Conservation (phyloP, 2,329 filamentous ascomycete species). For the Lachnellula willkommii region DNA sequence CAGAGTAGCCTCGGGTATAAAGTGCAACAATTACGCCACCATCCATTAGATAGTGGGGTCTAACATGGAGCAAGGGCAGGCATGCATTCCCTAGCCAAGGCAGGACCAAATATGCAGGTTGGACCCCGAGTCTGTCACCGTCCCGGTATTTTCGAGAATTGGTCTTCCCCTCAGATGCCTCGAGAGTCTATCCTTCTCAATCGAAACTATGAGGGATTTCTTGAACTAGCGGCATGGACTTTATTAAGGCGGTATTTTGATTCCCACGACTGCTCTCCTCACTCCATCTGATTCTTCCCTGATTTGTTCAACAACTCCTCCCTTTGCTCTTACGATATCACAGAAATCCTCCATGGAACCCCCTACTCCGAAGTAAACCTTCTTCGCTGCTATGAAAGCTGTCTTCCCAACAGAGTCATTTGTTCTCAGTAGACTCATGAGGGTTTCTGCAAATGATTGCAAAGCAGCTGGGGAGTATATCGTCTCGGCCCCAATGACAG, state of each 20-base stretch:
- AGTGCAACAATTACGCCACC: too few relatives aligned
- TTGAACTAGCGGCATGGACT: too few relatives aligned
- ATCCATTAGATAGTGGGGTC: too few relatives aligned
- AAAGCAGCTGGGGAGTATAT: constrained; percentile 76
- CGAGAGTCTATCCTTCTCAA: too few relatives aligned
- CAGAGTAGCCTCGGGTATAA: too few relatives aligned
- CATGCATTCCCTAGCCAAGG: too few relatives aligned
- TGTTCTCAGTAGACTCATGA: constrained; percentile 52
- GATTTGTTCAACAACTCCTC: constrained; percentile 45
- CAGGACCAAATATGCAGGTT: too few relatives aligned
- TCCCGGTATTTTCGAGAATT: too few relatives aligned
- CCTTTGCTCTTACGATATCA: constrained; percentile 44
- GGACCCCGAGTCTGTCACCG: too few relatives aligned
- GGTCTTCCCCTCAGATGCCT: too few relatives aligned
- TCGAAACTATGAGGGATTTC: too few relatives aligned
- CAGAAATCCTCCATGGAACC: constrained; percentile 75
- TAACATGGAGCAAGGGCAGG: too few relatives aligned
- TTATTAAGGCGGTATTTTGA: constrained; percentile 15
- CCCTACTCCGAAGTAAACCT: constrained; percentile 78
- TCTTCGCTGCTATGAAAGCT: constrained; percentile 69
- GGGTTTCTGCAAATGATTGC: constrained; percentile 60
- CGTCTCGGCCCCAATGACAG: constrained; percentile 72
- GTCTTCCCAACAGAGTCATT: constrained; percentile 31
- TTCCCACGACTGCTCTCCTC: constrained; percentile 52
- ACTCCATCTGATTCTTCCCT: constrained; percentile 58